Evolutionary conservation across 1,139 yeast genomes (phyloP), one percentile per base, ranked within the genome.

Genomic region (Geotrichum cucujoidarum): DNA sequence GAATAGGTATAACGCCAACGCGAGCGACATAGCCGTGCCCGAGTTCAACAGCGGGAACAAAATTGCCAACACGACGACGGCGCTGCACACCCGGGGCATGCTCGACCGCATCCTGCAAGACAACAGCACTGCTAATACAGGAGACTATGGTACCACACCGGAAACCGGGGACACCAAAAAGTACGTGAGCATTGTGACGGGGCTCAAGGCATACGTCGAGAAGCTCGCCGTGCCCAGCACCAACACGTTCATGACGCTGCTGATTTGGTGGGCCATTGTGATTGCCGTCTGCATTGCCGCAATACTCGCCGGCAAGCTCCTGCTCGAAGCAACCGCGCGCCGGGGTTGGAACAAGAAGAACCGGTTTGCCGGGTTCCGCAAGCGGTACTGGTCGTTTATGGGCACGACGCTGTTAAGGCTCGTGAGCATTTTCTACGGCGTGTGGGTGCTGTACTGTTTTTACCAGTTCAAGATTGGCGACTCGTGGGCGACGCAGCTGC

Each of bases 401-500:
- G 50, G 54, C 1, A 37, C 63, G 8, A 57, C 61, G 25, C 37
- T 65, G 14, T 57, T 65, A 18, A 53, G 69, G 22, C 47, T 61
- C 1, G 56, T 62, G 5, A 45, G 62, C 17, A 48, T 66, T 10
- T 53, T 65, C 29, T 66, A 64, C 44, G 67, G 69, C 6, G 55
- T 63, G 5, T 63, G 68, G 63, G 64, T 60, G 2, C 49, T 65
- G 31, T 60, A 60, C 35, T 54, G 67, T 30, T 52, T 64, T 5
- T 64, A 60, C 50, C 67, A 66, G 52, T 63, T 66, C 56, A 56
- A 56, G 39, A 48, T 61, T 4, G 59, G 59, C 22, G 69, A 65
- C 33, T 61, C 68, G 1, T 65, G 67, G 68, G 68, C 61, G 7
- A 53, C 62, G 2, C 43, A 46, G 6, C 37, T 65, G 18, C 50